Base-by-base conservation (phyloP, 805 yeast genomes). In the Wickerhamiella cacticola region DNA sequence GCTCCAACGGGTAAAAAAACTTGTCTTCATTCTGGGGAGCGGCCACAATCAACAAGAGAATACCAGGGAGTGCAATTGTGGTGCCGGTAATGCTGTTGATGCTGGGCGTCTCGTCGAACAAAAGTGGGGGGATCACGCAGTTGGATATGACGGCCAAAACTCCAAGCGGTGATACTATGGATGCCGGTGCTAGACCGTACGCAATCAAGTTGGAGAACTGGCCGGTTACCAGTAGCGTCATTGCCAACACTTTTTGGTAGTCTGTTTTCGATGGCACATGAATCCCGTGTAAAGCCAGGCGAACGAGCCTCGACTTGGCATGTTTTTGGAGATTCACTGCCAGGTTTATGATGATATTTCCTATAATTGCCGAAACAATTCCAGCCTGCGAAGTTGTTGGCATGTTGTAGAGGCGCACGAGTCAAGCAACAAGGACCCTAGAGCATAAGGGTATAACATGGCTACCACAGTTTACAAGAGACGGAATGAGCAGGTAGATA, bases 101-200 rank as follows among this genome's bases (percentile, higher is more conserved):
- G 10, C 64, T 52, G 12, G 70, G 58, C 3, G 56, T 56, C 50
- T 69, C 73, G 45, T 68, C 64, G 53, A 72, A 73, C 19, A 71
- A 51, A 1, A 72, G 58, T 0, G 76, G 77, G 0, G 76, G 76
- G 19, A 73, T 63, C 1, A 72, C 62, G 46, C 72, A 64, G 51
- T 73, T 73, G 2, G 75, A 65, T 1, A 73, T 62, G 18, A 70
- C 63, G 1, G 76, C 71, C 31, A 71, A 69, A 1, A 73, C 75
- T 3, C 77, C 77, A 26, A 73, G 50, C 0, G 77, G 75, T 3
- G 74, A 68, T 15, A 73, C 74, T 2, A 70, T 61, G 9, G 71
- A 65, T 4, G 72, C 72, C 0, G 74, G 74, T 0, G 73, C 70
- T 39, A 70, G 58, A 0, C 77, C 77, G 52, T 71, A 71, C 12